Evolutionary conservation across 139 green algal species (phyloP), one percentile per base, ranked within the genome.

Genomic region (Pleodorina starrii): DNA sequence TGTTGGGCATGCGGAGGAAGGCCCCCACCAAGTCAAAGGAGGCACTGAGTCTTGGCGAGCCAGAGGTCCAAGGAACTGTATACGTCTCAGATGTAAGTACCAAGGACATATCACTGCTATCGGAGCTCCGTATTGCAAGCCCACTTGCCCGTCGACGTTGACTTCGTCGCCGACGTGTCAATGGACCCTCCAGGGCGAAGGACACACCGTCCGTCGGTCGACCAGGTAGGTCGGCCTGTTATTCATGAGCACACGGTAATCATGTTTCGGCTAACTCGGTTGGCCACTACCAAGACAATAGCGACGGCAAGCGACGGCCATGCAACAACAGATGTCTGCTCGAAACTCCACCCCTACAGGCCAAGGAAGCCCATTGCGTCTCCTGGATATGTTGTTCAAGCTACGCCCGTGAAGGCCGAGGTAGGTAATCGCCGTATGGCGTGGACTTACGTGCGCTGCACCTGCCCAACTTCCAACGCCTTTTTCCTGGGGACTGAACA

Each of bases 101-200:
- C n/a, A n/a, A 4, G 0, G 12, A 14, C 17, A 51, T 32, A 25
- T 78, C 10, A n/a, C 7, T 1, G 32, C 19, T 51, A 1, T n/a
- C n/a, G n/a, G n/a, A n/a, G n/a, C n/a, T n/a, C n/a, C n/a, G n/a
- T n/a, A n/a, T 44, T 40, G 12, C 29, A 32, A 42, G 2, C 25
- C 25, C 60, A 14, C 60, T 38, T 72, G 2, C 25, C 23, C 1
- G n/a, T n/a, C n/a, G n/a, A 40, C 38, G 73, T 80, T 80, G 73
- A 83, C 46, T 44, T 25, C 75, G 29, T 66, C 54, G 29, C 54
- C 54, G 25, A 66, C 54, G 54, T 66, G 54, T 66, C 54, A 66
- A 66, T 66, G 23, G n/a, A n/a, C n/a, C n/a, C n/a, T n/a, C n/a
- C n/a, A 88, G 63, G 66, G 66, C 44, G 82, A 88, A 35, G 82